Evolutionary conservation across 2,329 filamentous ascomycete genomes (phyloP).

Genomic region (Colletotrichum lentis): DNA sequence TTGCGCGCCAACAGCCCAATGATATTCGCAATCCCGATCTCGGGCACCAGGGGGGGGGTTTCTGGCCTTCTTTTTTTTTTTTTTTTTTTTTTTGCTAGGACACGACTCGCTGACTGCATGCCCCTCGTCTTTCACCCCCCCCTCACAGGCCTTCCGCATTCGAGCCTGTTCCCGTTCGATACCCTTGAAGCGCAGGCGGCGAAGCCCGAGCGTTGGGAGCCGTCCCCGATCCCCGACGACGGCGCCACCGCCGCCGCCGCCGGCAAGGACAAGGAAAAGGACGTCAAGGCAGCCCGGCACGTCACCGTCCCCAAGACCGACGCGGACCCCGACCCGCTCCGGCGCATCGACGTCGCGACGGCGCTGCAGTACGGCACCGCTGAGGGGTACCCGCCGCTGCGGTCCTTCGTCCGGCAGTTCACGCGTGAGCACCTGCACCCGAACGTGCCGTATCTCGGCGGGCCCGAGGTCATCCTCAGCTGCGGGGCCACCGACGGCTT

Average conservation of each 20-base stretch:
- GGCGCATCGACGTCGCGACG: slow-evolving; percentile 80
- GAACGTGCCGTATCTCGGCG: slow-evolving; percentile 78
- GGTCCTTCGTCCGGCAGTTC: slow-evolving; percentile 82
- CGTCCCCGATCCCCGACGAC: slow-evolving; percentile 61
- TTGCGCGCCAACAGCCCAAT: slow-evolving; percentile 1
- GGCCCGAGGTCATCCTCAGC: slow-evolving; percentile 80
- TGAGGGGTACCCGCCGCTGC: slow-evolving; percentile 80
- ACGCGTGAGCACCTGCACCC: slow-evolving; percentile 79
- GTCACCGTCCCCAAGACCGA: slow-evolving; percentile 73
- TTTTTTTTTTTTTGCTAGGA: background rate
- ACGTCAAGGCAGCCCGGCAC: slow-evolving; percentile 52
- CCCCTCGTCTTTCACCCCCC: background rate
- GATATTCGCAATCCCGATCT: slow-evolving; percentile 3
- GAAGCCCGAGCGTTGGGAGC: slow-evolving; percentile 76
- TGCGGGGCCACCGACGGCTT: slow-evolving; percentile 89
- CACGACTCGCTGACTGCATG: slow-evolving; percentile 7
- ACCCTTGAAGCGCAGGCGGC: slow-evolving; percentile 85
- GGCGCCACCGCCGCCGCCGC: slow-evolving; percentile 42
- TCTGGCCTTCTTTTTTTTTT: too few species aligned
- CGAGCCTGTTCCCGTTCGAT: slow-evolving; percentile 87
- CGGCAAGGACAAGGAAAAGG: background rate
- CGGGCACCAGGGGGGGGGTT: background rate
- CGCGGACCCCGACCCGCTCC: slow-evolving; percentile 63
- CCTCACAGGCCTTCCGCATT: slow-evolving; percentile 75
- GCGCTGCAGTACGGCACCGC: slow-evolving; percentile 89